These are phyloP conservation scores for Termitomyces sp. DNA, from an alignment of 768 basidiomycete genomes.

Conservation along the genomic window DNA sequence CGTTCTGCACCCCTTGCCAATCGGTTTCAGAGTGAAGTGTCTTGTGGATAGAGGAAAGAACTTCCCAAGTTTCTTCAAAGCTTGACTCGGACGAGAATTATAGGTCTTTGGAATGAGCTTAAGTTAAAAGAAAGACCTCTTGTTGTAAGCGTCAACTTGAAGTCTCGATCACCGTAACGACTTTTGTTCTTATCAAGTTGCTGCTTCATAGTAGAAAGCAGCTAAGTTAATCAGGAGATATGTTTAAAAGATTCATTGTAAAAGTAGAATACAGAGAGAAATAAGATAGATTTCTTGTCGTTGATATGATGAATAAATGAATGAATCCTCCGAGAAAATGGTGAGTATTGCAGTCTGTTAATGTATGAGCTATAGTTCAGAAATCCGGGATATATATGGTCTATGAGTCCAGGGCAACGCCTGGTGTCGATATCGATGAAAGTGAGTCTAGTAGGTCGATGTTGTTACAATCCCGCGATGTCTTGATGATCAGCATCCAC, in stretches of 20 bases:
- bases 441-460: not conserved
- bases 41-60: no score
- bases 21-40: no score
- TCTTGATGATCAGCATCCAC: not conserved
- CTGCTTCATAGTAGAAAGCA: no score
- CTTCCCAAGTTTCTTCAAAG: no score
- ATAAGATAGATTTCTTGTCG: not conserved
- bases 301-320: not conserved
- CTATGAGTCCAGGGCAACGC: not conserved
- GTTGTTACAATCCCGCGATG: not conserved
- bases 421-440: not conserved
- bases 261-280: not conserved
- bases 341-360: no score
- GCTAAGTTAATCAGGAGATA: not conserved
- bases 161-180: no score
- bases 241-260: not conserved
- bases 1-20: no score
- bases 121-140: no score
- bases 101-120: no score
- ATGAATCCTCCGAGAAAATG: not conserved
- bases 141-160: no score
- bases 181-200: no score
- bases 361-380: not conserved
- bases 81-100: no score
- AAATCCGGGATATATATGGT: not conserved